These are phyloP conservation scores for Prinsepia uniflora DNA, from an alignment of 306 rosid genomes.

Conservation along the genomic window DNA sequence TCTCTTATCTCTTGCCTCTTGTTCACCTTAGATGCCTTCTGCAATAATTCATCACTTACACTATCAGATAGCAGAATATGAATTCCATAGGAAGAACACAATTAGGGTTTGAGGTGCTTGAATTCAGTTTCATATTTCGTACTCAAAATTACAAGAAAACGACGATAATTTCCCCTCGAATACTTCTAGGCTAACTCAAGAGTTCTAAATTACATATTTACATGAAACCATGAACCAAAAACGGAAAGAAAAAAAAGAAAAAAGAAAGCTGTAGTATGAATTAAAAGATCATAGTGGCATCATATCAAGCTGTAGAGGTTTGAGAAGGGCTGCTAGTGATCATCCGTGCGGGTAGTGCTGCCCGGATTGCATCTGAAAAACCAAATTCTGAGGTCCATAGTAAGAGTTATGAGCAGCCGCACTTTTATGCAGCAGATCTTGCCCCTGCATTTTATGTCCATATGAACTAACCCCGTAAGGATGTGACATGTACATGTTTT, in stretches of 20 bases:
- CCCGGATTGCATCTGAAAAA: conserved; percentile 60
- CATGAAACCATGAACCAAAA: conserved; percentile 36
- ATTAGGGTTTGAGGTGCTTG: conserved; percentile 20
- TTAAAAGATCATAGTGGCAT: conserved; percentile 31
- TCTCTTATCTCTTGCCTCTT: neutral
- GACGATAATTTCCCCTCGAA: conserved; percentile 29
- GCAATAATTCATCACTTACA: conserved; percentile 15
- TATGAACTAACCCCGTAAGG: conserved; percentile 49
- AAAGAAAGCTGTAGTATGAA: conserved; percentile 31
- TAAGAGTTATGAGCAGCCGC: conserved; percentile 39
- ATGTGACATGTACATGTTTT: conserved; percentile 42
- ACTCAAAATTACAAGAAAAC: conserved; percentile 25
- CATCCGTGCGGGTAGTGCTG: conserved; percentile 52
- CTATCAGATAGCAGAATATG: neutral
- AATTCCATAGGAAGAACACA: neutral
- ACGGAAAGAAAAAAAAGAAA: conserved; percentile 18
- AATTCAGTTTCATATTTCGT: conserved; percentile 22
- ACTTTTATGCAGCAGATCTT: conserved; percentile 39
- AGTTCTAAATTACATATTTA: conserved; percentile 52
- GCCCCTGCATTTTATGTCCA: conserved; percentile 53
- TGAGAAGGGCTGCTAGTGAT: conserved; percentile 21
- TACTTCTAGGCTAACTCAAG: conserved; percentile 30
- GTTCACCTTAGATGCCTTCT: conserved; percentile 15
- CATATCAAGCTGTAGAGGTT: conserved; percentile 33
- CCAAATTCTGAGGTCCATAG: conserved; percentile 60